phyloP scores from a whole-genome alignment of 2,329 filamentous ascomycete genomes.

The Fusarium mexicanum region DNA sequence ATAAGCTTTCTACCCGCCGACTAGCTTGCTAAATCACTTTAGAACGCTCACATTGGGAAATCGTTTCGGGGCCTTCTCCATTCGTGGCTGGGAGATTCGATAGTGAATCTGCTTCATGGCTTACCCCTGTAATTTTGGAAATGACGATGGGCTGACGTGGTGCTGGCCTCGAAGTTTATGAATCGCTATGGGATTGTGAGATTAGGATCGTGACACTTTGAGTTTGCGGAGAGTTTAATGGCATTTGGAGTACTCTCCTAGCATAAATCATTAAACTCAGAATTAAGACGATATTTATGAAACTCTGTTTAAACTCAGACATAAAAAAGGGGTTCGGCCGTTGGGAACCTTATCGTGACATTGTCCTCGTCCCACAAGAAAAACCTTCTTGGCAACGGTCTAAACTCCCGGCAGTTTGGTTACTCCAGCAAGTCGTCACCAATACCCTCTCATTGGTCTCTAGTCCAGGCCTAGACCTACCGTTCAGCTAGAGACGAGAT shows the following conservation, averaged over 20 bases:
- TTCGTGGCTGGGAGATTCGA: background rate
- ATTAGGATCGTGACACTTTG: background rate
- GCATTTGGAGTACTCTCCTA: accelerated
- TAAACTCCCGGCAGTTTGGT: background rate
- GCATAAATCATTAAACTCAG: background rate
- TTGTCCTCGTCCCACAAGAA: background rate
- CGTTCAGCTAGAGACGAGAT: background rate
- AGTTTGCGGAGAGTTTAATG: background rate
- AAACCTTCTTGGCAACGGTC: background rate
- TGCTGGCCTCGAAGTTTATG: background rate
- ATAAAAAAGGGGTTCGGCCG: background rate
- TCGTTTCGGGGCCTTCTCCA: background rate
- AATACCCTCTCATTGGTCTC: background rate
- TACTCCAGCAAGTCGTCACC: background rate
- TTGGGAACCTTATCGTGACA: background rate
- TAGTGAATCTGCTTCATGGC: background rate
- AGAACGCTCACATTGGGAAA: background rate
- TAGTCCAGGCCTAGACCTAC: background rate
- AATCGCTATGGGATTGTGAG: background rate
- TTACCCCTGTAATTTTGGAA: background rate
- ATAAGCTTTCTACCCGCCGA: background rate
- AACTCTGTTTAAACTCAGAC: background rate
- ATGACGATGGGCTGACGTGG: background rate
- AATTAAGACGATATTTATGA: accelerated
- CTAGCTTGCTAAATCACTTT: background rate